Conservation (phyloP, 1,284 basidiomycete species). For the Sutorius eximius region DNA sequence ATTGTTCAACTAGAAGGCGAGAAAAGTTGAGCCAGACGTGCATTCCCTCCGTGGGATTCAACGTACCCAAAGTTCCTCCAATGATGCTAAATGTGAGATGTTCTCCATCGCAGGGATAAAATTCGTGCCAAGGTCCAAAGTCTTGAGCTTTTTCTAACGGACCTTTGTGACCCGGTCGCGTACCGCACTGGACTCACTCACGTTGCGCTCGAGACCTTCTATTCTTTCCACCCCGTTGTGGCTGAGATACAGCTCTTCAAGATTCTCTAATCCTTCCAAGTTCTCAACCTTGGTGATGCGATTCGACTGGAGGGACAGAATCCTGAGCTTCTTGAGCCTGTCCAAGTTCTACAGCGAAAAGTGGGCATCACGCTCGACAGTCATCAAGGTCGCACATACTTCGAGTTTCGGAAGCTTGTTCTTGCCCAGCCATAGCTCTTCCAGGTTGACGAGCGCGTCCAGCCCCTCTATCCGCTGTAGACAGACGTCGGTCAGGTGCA, state of each 20-base stretch:
- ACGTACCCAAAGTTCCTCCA: constrained; percentile 94
- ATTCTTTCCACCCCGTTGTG: constrained; percentile 88
- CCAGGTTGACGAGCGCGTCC: constrained; percentile 78
- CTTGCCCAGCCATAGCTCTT: constrained; percentile 97
- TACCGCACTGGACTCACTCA: constrained; percentile 36
- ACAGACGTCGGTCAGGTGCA: background rate
- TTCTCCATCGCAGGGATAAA: constrained; percentile 79
- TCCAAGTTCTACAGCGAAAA: constrained; percentile 51
- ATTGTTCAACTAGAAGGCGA: constrained; percentile 73
- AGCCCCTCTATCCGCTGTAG: constrained; percentile 84
- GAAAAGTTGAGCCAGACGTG: background rate
- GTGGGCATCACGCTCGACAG: background rate
- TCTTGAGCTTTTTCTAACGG: constrained; percentile 71
- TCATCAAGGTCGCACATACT: constrained; percentile 33
- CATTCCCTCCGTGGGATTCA: background rate
- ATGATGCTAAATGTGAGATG: constrained; percentile 67
- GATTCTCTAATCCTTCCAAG: constrained; percentile 65
- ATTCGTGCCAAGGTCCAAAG: constrained; percentile 88
- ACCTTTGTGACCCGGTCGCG: background rate
- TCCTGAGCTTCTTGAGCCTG: constrained; percentile 69
- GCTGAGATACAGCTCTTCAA: constrained; percentile 93
- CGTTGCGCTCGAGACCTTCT: constrained; percentile 87
- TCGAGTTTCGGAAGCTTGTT: constrained; percentile 92
- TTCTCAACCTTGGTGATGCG: constrained; percentile 88
- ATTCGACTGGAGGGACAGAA: constrained; percentile 91